A percentile compares a stretch with the other conserved stretches of the same genome.
Evolutionary conservation across 441 rosid genomes (phyloP).

Genomic region (Adansonia grandidieri): DNA sequence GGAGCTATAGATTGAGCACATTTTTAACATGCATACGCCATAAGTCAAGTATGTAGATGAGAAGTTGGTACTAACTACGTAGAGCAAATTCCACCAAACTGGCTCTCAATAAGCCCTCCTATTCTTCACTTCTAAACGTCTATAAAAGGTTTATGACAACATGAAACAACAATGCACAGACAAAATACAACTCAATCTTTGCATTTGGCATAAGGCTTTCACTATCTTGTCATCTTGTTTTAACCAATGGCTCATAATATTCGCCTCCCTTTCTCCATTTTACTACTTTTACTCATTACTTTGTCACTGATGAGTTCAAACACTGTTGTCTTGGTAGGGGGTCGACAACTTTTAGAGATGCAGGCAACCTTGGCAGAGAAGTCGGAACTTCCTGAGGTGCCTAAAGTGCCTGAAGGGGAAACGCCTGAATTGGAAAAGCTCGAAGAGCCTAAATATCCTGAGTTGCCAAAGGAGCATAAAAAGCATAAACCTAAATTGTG

Average conservation of each 20-base stretch:
- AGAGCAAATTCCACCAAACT: constrained; percentile 13
- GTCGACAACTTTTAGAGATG: constrained; percentile 20
- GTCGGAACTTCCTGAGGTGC: background rate
- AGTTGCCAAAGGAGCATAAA: background rate
- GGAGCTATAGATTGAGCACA: background rate
- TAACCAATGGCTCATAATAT: constrained; percentile 24
- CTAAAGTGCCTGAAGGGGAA: background rate
- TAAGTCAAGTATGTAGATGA: constrained; percentile 12
- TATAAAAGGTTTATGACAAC: constrained; percentile 26
- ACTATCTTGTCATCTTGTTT: background rate
- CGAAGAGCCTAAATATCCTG: background rate
- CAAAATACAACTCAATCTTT: background rate
- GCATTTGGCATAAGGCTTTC: background rate
- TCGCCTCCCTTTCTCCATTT: background rate
- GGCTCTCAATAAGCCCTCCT: background rate
- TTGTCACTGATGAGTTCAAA: constrained; percentile 11
- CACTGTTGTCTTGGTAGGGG: background rate
- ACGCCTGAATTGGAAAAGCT: background rate
- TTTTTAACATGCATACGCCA: background rate
- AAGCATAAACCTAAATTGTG: background rate
- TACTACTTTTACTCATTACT: constrained; percentile 21
- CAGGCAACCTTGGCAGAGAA: background rate
- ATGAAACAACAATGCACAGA: background rate
- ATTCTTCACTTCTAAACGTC: constrained; percentile 16
- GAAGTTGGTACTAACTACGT: constrained; percentile 25